These are phyloP conservation scores for Colletotrichum godetiae DNA, from an alignment of 2,329 filamentous ascomycete genomes.

Conservation along the genomic window DNA sequence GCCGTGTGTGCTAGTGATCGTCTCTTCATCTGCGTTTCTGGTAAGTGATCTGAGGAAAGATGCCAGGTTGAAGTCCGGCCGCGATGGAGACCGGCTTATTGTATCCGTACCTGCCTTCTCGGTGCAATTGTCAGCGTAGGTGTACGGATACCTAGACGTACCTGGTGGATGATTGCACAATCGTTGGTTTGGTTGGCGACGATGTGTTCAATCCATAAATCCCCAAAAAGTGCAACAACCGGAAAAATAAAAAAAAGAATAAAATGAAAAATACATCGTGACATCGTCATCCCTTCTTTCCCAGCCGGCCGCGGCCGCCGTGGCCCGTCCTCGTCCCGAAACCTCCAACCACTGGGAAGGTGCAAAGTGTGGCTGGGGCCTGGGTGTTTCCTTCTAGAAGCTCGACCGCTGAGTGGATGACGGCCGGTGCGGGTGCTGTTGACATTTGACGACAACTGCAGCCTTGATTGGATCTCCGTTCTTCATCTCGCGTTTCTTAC, in stretches of 20 bases:
- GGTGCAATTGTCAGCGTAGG: too few relatives aligned
- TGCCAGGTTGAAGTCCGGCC: neutral
- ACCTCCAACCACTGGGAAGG: neutral
- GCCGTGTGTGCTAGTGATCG: neutral
- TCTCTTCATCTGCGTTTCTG: neutral
- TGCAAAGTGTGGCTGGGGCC: neutral
- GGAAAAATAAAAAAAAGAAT: neutral
- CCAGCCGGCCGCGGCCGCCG: neutral
- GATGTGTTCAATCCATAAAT: neutral
- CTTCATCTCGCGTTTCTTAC: neutral
- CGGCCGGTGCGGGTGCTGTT: conserved; percentile 22
- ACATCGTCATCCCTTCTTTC: neutral
- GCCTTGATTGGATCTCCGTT: neutral
- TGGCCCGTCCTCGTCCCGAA: conserved; percentile 1
- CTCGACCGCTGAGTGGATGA: conserved; percentile 24
- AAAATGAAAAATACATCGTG: too few relatives aligned
- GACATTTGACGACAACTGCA: conserved; percentile 17
- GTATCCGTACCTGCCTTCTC: too few relatives aligned
- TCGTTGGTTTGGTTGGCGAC: conserved; percentile 30
- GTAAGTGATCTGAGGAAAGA: neutral
- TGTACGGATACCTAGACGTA: neutral
- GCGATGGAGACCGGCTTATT: neutral
- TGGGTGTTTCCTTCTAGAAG: conserved; percentile 29
- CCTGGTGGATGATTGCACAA: conserved; percentile 5
- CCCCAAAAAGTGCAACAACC: neutral